Base-by-base conservation (phyloP, 495 filamentous ascomycete species). In the Penicillium paradoxum region DNA sequence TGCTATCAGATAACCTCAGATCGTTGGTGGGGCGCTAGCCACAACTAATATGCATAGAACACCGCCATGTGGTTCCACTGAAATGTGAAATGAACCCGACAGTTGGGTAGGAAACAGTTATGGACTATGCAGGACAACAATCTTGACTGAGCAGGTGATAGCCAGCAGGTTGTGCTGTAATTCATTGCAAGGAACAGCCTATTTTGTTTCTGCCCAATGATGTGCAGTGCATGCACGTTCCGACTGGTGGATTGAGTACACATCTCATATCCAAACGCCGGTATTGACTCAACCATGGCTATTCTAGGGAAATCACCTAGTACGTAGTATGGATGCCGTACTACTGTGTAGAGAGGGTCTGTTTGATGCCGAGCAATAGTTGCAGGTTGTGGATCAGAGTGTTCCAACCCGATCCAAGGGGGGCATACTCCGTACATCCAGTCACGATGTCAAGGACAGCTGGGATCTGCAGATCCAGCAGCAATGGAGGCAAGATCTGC, bases 381-480 rank as follows among this genome's bases (percentile, higher is more conserved):
- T 57, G 73, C 19, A 95, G 6, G 87, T 86, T 1, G 83, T 96
- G 4, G 95, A 96, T 61, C 80, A 91, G 11, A 95, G 93, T 74
- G 96, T 63, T 81, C 80, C 34, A 86, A 84, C 50, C 70, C 91
- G 9, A 72, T 81, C n/a, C 21, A 71, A 69, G 29, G 4, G 13
- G 82, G 81, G 3, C 95, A 96, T 69, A 81, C 90, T 80, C 2
- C 95, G 96, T 69, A 81, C 90, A 6, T 57, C 79, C 21, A 90
- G 90, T 9, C 78, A 79, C 57, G 91, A 96, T 68, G 86, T 95
- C 2, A 95, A 96, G 64, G 90, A 88, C 6, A 95, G 93, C 65
- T 77, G 89, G 10, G 92, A 97, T 68, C 9, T 96, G 93, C 59
- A 48, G 27, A 36, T 18, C n/a, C 17, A 1, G 88, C 93, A 2